phyloP scores from a whole-genome alignment of 768 basidiomycete species.

The Tylopilus vinaceipallidus region DNA sequence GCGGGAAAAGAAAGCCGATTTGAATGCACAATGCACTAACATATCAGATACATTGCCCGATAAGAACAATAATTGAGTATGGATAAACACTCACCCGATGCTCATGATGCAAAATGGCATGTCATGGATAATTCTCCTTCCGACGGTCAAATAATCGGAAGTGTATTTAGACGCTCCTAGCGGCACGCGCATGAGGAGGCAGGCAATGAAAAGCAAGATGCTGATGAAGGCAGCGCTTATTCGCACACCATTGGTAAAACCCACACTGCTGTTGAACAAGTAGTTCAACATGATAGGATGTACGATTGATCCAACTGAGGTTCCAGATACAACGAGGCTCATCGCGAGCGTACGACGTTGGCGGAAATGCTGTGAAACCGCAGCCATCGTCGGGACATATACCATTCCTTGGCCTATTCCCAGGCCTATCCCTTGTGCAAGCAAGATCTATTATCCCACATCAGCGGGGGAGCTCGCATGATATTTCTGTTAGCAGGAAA shows the following conservation, averaged over 20 bases:
- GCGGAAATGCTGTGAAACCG: slow-evolving; percentile 29
- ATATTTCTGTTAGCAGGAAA: neutral
- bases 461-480: neutral
- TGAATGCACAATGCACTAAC: slow-evolving; percentile 34
- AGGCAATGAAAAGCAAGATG: slow-evolving; percentile 31
- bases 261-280: slow-evolving; percentile 7
- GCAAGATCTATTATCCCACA: slow-evolving; percentile 37
- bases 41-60: too few relatives aligned
- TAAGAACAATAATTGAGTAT: neutral
- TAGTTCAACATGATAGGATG: slow-evolving; percentile 29
- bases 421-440: slow-evolving; percentile 44
- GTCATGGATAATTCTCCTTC: neutral
- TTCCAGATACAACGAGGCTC: slow-evolving; percentile 39
- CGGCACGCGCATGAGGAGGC: neutral
- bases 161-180: neutral
- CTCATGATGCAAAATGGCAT: neutral
- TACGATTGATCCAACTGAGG: slow-evolving; percentile 22
- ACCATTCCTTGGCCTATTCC: slow-evolving; percentile 46
- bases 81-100: neutral
- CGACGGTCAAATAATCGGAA: neutral
- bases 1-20: slow-evolving; percentile 45
- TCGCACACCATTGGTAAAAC: neutral
- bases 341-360: slow-evolving; percentile 40
- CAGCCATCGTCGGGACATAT: slow-evolving; percentile 43
- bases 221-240: slow-evolving; percentile 27